Evolutionary conservation across 805 yeast species (phyloP).

Genomic region (Sugiyamaella americana): DNA sequence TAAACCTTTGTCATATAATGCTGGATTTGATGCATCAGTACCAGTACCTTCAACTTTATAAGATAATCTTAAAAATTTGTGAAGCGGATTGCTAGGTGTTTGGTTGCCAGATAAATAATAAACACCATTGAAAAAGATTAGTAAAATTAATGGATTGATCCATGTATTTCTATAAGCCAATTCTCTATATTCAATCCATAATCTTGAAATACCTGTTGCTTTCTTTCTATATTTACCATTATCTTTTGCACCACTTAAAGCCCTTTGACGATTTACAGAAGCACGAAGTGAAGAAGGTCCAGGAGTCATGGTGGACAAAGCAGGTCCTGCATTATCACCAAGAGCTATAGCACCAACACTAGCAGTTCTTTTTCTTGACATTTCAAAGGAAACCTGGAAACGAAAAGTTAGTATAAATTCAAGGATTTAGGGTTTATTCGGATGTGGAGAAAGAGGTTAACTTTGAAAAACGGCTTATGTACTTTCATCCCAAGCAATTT

Average conservation of each 20-base stretch:
- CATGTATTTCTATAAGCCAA: conserved; percentile 56
- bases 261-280: conserved; percentile 33
- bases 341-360: conserved; percentile 69
- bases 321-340: conserved; percentile 66
- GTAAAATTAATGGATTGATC: conserved; percentile 56
- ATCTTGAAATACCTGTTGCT: conserved; percentile 27
- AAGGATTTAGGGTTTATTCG: no score
- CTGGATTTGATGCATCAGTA: conserved; percentile 20
- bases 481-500: no score
- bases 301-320: conserved; percentile 60
- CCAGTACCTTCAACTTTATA: conserved; percentile 54
- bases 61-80: conserved; percentile 57
- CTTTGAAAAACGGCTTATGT: no score
- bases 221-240: conserved; percentile 1
- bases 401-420: no score
- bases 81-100: conserved; percentile 54
- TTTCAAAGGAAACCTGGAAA: no score
- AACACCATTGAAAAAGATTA: conserved; percentile 36
- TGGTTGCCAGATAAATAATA: conserved; percentile 54
- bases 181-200: conserved; percentile 55
- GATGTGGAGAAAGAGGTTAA: no score
- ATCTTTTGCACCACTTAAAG: conserved; percentile 21
- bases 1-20: conserved; percentile 77
- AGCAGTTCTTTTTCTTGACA: conserved; percentile 44
- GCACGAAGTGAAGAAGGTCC: conserved; percentile 39